phyloP scores from a whole-genome alignment of 345 rosid species.

The Dovyalis caffra region DNA sequence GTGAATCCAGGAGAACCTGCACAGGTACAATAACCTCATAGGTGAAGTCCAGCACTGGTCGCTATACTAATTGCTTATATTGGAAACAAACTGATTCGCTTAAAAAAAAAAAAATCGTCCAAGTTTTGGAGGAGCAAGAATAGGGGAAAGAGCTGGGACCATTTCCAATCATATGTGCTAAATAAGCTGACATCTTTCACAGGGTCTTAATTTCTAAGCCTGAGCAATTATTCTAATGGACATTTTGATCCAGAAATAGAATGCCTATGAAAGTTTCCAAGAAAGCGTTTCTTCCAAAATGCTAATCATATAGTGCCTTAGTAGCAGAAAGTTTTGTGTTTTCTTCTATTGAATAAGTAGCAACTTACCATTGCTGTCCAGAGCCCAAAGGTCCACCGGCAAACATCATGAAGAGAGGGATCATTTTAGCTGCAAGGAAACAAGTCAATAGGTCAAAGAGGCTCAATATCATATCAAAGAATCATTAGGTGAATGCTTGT shows the following conservation, averaged over 20 bases:
- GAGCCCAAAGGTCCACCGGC: slow-evolving; percentile 97
- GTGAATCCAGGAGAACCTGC: slow-evolving; percentile 98
- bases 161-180: too few relatives aligned
- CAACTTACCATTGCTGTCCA: slow-evolving; percentile 76
- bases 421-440: slow-evolving; percentile 76
- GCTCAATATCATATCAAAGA: too few relatives aligned
- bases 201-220: too few relatives aligned
- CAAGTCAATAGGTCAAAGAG: neutral
- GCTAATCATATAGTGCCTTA: too few relatives aligned
- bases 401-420: slow-evolving; percentile 88
- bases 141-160: too few relatives aligned
- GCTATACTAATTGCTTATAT: neutral
- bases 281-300: neutral
- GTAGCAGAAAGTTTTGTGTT: neutral
- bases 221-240: neutral
- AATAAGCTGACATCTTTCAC: too few relatives aligned
- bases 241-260: neutral
- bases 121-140: too few relatives aligned
- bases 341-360: too few relatives aligned
- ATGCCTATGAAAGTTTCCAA: neutral
- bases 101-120: neutral
- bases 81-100: neutral
- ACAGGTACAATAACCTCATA: slow-evolving; percentile 8
- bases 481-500: too few relatives aligned
- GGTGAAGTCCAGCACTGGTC: neutral